phyloP scores from a whole-genome alignment of 2,329 filamentous ascomycete genomes.

The Aspergillus intermedius region DNA sequence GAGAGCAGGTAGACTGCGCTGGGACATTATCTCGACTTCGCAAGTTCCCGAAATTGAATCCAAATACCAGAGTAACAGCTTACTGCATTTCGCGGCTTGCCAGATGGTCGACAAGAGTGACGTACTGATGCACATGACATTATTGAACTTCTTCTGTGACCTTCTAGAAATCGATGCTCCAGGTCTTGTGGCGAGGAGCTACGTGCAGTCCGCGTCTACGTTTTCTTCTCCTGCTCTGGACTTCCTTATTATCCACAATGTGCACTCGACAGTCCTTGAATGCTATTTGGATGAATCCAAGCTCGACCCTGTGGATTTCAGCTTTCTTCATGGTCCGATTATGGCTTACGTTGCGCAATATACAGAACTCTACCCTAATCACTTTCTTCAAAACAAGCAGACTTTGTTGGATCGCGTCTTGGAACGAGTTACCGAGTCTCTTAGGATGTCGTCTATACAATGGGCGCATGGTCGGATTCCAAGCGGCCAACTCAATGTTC shows the following conservation, averaged over 20 bases:
- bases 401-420: conserved; percentile 41
- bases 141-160: conserved; percentile 53
- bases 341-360: conserved; percentile 55
- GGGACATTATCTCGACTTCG: conserved; percentile 46
- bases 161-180: conserved; percentile 42
- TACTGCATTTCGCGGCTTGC: conserved; percentile 51
- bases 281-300: conserved; percentile 48
- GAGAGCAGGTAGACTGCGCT: conserved; percentile 48
- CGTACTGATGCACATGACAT: conserved; percentile 54
- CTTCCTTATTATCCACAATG: conserved; percentile 45
- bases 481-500: conserved; percentile 50
- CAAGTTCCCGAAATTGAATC: conserved; percentile 49
- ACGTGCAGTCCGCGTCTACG: conserved; percentile 27
- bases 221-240: conserved; percentile 42
- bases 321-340: conserved; percentile 49
- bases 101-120: conserved; percentile 54
- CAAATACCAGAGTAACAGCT: conserved; percentile 32
- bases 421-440: conserved; percentile 40
- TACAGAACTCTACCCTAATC: conserved; percentile 48
- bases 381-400: conserved; percentile 42
- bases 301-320: conserved; percentile 46
- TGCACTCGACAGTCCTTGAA: conserved; percentile 46
- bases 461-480: conserved; percentile 52
- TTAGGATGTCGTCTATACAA: conserved; percentile 39
- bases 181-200: conserved; percentile 24